Base-by-base conservation (phyloP, 768 basidiomycete genomes). In the Tricholoma bakamatsutake region DNA sequence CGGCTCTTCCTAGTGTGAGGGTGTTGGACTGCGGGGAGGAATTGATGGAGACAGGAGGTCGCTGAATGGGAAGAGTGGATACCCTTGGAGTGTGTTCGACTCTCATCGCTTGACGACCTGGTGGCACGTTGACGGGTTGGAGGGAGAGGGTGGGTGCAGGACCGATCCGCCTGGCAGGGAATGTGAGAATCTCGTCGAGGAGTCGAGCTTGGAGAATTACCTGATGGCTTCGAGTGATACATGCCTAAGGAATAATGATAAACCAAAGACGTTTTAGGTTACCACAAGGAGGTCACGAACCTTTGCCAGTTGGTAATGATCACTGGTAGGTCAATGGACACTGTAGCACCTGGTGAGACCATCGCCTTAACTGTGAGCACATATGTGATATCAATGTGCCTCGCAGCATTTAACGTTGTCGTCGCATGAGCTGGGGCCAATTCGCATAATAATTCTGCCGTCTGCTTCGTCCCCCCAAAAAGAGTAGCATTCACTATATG, bases 381-480 rank as follows among this genome's bases (percentile, higher is more conserved):
- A 69, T 95, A 96, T 0, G 82, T 87, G 47, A 96, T 85, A 64
- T 95, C 92, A 54, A 96, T 87, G 65, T 92, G 87, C 57, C 90
- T 73, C 11, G 90, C 93, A 9, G 87, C 80, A 54, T 85, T 90
- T 60, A 94, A 74, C 9, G 93, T 88, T 27, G 90, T 85, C 7
- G 90, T 86, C 11, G 87, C 88, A 62, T 93, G 89, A 24, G 83
- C 82, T 7, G 79, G 74, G 0, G 87, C 84, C 31, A 97, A 78
- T 61, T 78, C 73, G 60, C 87, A 87, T 8, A 73, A 76, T 45
- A 95, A 73, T 65, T 96, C 93, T 3, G 84, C 82, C 55, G 81
- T 83, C 62, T 88, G 83, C 55, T 82, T 80, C 18, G 80, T 79
- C 4, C 86, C 90, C 13, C 85, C 85, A 62, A 85, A 86, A 59